phyloP scores from a whole-genome alignment of 2,329 filamentous ascomycete species.

The Beauveria scarabaeidicola region DNA sequence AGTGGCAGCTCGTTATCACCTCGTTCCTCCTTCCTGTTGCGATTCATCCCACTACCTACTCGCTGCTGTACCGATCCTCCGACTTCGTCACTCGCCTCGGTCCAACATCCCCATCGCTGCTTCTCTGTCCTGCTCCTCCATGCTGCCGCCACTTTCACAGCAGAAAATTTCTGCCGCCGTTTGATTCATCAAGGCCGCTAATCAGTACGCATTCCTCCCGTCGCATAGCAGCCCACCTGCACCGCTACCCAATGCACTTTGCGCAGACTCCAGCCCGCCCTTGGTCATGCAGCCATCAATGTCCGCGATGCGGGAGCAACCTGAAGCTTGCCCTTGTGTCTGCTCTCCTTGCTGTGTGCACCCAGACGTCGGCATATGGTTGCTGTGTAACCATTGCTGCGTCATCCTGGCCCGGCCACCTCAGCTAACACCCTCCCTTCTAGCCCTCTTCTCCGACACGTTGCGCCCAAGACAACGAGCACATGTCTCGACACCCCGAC shows the following conservation, averaged over 20 bases:
- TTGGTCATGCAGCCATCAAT: neutral
- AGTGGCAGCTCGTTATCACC: conserved; percentile 1
- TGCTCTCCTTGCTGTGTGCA: neutral
- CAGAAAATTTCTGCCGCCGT: neutral
- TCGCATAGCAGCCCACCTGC: conserved; percentile 5
- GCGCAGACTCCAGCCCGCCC: neutral
- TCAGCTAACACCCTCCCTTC: neutral
- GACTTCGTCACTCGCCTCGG: neutral
- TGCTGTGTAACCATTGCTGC: neutral
- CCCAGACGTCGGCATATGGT: neutral
- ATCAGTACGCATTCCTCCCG: conserved; percentile 2
- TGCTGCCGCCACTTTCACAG: neutral
- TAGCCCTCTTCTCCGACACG: neutral
- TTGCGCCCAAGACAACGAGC: conserved; percentile 27
- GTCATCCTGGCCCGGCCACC: neutral
- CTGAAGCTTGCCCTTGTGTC: neutral
- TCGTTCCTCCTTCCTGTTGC: neutral
- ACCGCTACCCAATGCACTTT: conserved; percentile 7
- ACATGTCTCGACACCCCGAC: conserved; percentile 54
- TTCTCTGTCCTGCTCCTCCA: neutral
- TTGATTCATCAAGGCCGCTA: conserved; percentile 1
- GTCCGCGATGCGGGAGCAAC: neutral
- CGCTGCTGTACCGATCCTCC: neutral
- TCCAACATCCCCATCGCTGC: neutral
- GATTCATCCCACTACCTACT: neutral